Evolutionary conservation across 306 rosid genomes (phyloP).

Genomic region (Hylodesmum podocarpum): DNA sequence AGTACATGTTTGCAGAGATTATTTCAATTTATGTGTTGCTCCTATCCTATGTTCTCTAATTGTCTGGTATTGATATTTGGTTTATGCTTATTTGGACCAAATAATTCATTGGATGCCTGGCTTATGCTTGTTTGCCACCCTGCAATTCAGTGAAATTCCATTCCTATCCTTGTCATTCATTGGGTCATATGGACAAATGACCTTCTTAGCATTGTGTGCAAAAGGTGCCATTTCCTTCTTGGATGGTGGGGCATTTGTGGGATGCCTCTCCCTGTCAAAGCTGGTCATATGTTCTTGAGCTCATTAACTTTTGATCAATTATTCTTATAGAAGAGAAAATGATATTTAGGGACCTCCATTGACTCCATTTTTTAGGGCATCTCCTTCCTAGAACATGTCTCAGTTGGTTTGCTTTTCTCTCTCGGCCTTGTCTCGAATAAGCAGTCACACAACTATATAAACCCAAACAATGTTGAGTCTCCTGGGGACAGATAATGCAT

Average conservation of each 20-base stretch:
- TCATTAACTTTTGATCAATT: not conserved
- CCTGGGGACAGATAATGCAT: not conserved
- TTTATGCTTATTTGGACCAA: not conserved
- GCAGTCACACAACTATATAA: not conserved
- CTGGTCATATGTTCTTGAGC: not conserved
- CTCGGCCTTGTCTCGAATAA: not conserved
- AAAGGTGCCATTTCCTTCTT: not conserved
- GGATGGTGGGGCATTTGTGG: not conserved
- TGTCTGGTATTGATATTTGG: not conserved
- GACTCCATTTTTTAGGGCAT: not conserved
- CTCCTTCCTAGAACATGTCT: not conserved
- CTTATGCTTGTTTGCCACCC: not conserved
- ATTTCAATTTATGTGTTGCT: constrained; percentile 2
- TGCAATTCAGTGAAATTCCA: not conserved
- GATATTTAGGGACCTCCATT: not conserved
- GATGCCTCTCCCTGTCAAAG: not conserved
- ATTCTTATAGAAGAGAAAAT: constrained; percentile 1
- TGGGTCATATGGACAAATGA: not conserved
- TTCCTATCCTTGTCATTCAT: not conserved
- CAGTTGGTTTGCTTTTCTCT: not conserved
- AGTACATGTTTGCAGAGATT: not conserved
- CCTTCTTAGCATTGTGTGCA: not conserved
- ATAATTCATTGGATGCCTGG: not conserved
- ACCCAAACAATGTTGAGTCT: not conserved
- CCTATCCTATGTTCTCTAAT: not conserved